Conservation (phyloP, 208 protist species). For the Herpetomonas tarakana region DNA sequence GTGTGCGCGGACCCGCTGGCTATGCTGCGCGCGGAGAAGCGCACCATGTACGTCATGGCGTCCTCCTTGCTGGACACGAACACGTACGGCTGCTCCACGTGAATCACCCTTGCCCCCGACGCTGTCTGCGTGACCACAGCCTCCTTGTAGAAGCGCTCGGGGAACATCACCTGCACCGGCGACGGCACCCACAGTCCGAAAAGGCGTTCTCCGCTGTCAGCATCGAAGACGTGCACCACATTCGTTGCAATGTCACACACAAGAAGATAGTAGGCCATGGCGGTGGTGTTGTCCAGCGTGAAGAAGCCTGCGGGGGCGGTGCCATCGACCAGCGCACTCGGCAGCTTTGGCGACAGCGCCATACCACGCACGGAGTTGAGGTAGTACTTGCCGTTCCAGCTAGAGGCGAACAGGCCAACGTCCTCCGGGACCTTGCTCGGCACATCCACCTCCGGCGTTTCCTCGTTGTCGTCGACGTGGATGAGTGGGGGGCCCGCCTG, state of each 20-base stretch:
- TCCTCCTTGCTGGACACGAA: conserved; percentile 91
- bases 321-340: conserved; percentile 63
- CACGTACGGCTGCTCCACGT: conserved; percentile 65
- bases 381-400: conserved; percentile 65
- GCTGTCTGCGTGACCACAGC: not conserved
- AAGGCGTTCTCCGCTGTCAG: conserved; percentile 59
- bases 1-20: conserved; percentile 14
- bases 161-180: conserved; percentile 85
- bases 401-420: conserved; percentile 72
- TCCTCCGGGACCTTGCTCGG: conserved; percentile 28
- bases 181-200: conserved; percentile 72
- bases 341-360: conserved; percentile 70
- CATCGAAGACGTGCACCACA: conserved; percentile 73
- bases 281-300: conserved; percentile 27
- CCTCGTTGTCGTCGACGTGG: not conserved
- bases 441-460: conserved; percentile 1
- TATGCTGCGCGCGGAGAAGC: conserved; percentile 34
- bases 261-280: conserved; percentile 67
- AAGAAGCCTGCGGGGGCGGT: conserved; percentile 46
- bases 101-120: not conserved
- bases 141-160: conserved; percentile 31
- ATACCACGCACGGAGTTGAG: conserved; percentile 80
- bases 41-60: conserved; percentile 74
- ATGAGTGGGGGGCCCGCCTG: too few species aligned
- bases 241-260: conserved; percentile 75